Percentiles rank a stretch among this genome's conserved stretches.
These are phyloP conservation scores for Kalanchoe fedtschenkoi DNA, from an alignment of 164 flowering plant species.

Conservation along the genomic window DNA sequence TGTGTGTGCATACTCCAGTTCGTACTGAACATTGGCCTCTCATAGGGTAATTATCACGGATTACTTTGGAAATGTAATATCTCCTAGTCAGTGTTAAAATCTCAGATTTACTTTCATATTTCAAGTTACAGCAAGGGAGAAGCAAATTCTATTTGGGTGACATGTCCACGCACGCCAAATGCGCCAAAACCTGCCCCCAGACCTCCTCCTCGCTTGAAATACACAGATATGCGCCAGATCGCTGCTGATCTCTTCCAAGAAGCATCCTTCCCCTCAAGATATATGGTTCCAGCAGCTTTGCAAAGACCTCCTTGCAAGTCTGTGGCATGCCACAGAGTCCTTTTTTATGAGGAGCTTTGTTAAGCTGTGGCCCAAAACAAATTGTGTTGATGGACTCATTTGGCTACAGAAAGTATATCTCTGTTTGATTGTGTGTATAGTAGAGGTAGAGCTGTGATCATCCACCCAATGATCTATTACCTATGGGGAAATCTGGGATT, in stretches of 20 bases:
- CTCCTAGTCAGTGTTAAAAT: too few species aligned
- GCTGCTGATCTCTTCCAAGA: conserved; percentile 85
- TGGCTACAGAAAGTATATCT: not conserved
- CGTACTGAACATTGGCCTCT: conserved; percentile 86
- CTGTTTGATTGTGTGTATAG: not conserved
- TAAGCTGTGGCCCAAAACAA: conserved; percentile 8
- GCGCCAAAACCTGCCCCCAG: conserved; percentile 81
- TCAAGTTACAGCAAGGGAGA: conserved; percentile 35
- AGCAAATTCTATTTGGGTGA: conserved; percentile 27
- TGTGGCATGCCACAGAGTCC: conserved; percentile 60
- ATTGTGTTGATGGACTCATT: not conserved
- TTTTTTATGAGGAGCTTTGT: conserved; percentile 70
- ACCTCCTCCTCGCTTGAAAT: conserved; percentile 59
- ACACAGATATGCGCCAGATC: conserved; percentile 58
- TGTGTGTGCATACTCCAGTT: conserved; percentile 62
- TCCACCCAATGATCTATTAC: not conserved
- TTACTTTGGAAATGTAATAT: not conserved
- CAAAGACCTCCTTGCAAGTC: conserved; percentile 56
- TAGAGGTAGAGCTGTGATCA: not conserved
- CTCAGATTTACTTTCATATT: not conserved
- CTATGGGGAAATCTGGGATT: not conserved
- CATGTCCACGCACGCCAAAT: conserved; percentile 73
- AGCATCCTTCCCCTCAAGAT: conserved; percentile 42
- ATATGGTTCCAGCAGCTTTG: conserved; percentile 53
- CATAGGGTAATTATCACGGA: conserved; percentile 27